Conservation (phyloP, 2,329 filamentous ascomycete species). For the Samsoniella hepiali region DNA sequence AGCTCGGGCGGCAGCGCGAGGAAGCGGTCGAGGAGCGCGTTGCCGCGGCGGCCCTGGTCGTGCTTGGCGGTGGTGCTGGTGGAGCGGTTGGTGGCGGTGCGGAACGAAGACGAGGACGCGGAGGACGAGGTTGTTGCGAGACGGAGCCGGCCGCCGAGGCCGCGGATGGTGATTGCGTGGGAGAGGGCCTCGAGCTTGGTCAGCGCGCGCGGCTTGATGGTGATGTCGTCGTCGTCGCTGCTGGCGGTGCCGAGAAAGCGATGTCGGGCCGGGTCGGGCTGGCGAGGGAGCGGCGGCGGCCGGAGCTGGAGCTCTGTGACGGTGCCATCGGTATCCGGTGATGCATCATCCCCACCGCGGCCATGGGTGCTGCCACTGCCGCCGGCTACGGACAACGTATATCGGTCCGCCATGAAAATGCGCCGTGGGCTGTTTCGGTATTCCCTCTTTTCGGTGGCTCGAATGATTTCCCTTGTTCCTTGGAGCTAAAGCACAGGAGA, state of each 20-base stretch:
- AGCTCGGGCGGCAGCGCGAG: slow-evolving; percentile 41
- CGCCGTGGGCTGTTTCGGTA: too few relatives aligned
- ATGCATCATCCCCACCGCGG: not conserved
- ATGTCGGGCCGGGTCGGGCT: not conserved
- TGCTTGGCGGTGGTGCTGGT: too few relatives aligned
- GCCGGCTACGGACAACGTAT: too few relatives aligned
- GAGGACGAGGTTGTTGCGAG: too few relatives aligned
- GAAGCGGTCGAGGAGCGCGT: slow-evolving; percentile 23
- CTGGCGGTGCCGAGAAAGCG: not conserved
- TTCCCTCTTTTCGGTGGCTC: too few relatives aligned
- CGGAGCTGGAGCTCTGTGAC: not conserved
- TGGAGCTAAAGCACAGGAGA: too few relatives aligned
- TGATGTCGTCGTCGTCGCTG: not conserved
- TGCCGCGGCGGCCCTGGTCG: not conserved
- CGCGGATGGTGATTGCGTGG: not conserved
- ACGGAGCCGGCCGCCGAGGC: not conserved
- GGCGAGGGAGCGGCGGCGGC: not conserved
- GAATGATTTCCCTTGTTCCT: too few relatives aligned
- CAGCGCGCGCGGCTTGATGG: slow-evolving; percentile 7
- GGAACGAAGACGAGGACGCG: not conserved
- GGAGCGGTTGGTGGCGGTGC: not conserved
- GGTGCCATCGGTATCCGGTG: not conserved
- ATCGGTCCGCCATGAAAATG: too few relatives aligned
- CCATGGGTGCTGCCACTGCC: too few relatives aligned
- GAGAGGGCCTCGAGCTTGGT: not conserved